Conservation (phyloP, 1,284 basidiomycete genomes). For the Lentinula novae-zelandiae region DNA sequence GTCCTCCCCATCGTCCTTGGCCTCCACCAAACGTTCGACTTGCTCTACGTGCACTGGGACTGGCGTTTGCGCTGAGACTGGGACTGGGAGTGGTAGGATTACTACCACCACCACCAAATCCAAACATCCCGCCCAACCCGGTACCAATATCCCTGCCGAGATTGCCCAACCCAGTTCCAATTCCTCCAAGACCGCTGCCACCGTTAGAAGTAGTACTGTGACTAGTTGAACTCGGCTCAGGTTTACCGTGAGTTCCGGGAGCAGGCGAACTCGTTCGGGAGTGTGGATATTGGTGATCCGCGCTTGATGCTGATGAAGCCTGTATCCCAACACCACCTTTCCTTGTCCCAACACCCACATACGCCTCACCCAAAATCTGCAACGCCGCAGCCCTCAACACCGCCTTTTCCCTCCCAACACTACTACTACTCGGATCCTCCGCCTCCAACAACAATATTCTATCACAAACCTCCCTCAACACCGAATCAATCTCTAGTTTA, state of each 20-base stretch:
- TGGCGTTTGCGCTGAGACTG: not conserved
- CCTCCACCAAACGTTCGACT: not conserved
- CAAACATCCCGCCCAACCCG: conserved; percentile 8
- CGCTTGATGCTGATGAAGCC: no score
- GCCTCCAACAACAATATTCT: conserved; percentile 50
- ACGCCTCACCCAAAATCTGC: conserved; percentile 77
- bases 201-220: not conserved
- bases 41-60: conserved; percentile 3
- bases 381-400: conserved; percentile 78
- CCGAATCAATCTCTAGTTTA: conserved; percentile 92
- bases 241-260: not conserved
- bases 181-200: not conserved
- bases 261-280: not conserved
- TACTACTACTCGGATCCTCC: conserved; percentile 37
- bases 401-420: conserved; percentile 55
- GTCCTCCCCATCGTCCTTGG: not conserved
- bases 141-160: conserved; percentile 4
- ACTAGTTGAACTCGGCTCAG: not conserved
- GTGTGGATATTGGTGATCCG: no score
- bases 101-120: not conserved
- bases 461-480: conserved; percentile 93
- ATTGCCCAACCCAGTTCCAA: not conserved
- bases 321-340: not conserved
- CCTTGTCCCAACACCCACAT: conserved; percentile 6
- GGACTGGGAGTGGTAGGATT: not conserved